phyloP scores from a whole-genome alignment of 768 basidiomycete species.

The Boletales sp. region DNA sequence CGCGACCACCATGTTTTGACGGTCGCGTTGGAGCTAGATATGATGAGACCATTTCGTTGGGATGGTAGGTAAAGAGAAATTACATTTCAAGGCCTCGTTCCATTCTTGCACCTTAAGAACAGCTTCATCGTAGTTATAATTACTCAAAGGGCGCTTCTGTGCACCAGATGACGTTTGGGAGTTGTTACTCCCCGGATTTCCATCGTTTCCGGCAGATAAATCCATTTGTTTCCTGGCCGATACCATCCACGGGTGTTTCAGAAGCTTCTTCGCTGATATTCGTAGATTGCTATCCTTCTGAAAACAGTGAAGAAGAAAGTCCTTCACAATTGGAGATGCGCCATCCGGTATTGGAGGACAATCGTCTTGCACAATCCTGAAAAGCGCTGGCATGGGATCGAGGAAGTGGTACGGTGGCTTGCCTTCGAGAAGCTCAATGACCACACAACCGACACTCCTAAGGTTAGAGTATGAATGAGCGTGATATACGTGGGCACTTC shows the following conservation, averaged over 20 bases:
- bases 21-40: slow-evolving; percentile 65
- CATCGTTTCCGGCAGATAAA: slow-evolving; percentile 28
- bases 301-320: slow-evolving; percentile 96
- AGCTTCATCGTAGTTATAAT: slow-evolving; percentile 91
- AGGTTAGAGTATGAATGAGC: slow-evolving; percentile 1
- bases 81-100: slow-evolving; percentile 96
- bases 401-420: slow-evolving; percentile 95
- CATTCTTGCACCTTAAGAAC: slow-evolving; percentile 96
- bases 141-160: slow-evolving; percentile 54
- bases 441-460: slow-evolving; percentile 93
- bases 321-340: slow-evolving; percentile 91
- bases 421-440: slow-evolving; percentile 86
- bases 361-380: slow-evolving; percentile 98
- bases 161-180: slow-evolving; percentile 33
- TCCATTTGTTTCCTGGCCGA: slow-evolving; percentile 74
- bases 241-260: slow-evolving; percentile 96
- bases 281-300: slow-evolving; percentile 97
- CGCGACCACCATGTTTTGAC: slow-evolving; percentile 59
- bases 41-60: slow-evolving; percentile 3
- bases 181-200: slow-evolving; percentile 28
- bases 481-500: background rate
- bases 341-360: slow-evolving; percentile 95
- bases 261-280: slow-evolving; percentile 88
- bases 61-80: slow-evolving; percentile 14
- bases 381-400: slow-evolving; percentile 97